phyloP scores from a whole-genome alignment of 352 stramenopile genomes.

The Phytophthora uliginosa region DNA sequence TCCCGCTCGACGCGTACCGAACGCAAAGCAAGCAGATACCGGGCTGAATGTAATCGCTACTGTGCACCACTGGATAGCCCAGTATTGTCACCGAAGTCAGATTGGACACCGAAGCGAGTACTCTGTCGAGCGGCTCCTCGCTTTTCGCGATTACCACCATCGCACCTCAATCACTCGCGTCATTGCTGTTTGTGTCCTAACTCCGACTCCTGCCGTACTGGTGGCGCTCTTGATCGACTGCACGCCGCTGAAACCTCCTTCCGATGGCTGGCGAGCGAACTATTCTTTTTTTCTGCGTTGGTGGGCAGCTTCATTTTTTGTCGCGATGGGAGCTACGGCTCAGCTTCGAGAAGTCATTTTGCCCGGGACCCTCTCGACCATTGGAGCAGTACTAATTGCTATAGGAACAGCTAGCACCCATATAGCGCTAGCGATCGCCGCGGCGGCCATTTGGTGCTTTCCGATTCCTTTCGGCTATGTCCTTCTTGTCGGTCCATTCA shows the following conservation, averaged over 20 bases:
- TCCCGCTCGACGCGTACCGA: neutral
- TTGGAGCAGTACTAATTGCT: neutral
- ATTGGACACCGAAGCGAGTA: constrained; percentile 4
- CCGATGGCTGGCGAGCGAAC: neutral
- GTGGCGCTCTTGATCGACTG: neutral
- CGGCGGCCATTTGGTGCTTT: neutral
- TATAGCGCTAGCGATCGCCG: neutral
- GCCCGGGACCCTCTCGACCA: neutral
- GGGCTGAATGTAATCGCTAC: neutral
- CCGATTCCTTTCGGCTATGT: neutral
- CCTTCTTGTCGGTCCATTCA: neutral
- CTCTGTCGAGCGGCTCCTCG: neutral
- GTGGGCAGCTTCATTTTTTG: neutral
- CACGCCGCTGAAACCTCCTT: neutral
- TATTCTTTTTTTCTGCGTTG: neutral
- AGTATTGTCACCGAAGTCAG: neutral
- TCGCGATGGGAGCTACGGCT: neutral
- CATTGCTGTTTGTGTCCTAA: neutral
- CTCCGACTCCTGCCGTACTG: neutral
- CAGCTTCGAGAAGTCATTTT: neutral
- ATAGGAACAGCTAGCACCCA: neutral
- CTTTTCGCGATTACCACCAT: constrained; percentile 1
- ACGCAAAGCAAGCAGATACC: neutral
- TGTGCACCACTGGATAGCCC: neutral
- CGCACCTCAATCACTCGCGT: neutral